Evolutionary conservation across 371 early-diverging fungal species (phyloP).

Genomic region (Encephalitozoon romaleae): DNA sequence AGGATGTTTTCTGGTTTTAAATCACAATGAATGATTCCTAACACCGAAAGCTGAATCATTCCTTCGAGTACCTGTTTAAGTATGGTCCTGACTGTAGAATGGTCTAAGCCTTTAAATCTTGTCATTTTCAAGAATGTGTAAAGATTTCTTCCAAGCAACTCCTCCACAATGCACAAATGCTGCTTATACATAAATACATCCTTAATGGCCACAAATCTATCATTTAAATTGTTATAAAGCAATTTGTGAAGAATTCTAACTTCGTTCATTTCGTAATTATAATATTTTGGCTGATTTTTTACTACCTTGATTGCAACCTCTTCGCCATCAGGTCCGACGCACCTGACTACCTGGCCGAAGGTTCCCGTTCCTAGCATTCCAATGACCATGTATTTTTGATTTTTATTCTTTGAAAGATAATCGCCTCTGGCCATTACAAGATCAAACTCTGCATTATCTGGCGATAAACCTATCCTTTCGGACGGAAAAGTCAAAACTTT

Average conservation of each 20-base stretch:
- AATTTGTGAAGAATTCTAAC: conserved; percentile 60
- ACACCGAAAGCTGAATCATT: conserved; percentile 67
- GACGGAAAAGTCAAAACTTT: conserved; percentile 43
- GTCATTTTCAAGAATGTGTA: conserved; percentile 82
- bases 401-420: conserved; percentile 16
- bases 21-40: conserved; percentile 86
- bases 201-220: conserved; percentile 64
- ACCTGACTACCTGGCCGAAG: conserved; percentile 92
- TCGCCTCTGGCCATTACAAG: conserved; percentile 36
- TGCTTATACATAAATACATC: conserved; percentile 75
- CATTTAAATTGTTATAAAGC: conserved; percentile 8
- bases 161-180: conserved; percentile 83
- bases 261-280: conserved; percentile 80
- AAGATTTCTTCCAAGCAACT: conserved; percentile 78
- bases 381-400: conserved; percentile 31
- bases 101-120: conserved; percentile 73
- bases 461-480: neutral
- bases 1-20: conserved; percentile 92
- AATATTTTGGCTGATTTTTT: conserved; percentile 78
- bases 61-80: conserved; percentile 75
- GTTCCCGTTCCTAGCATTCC: conserved; percentile 76
- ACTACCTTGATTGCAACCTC: conserved; percentile 88
- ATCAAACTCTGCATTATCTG: conserved; percentile 42
- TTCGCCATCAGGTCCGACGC: conserved; percentile 70
- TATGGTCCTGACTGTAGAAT: conserved; percentile 71